Conservation (phyloP, 257 asterid species). For the Scutellaria galericulata region DNA sequence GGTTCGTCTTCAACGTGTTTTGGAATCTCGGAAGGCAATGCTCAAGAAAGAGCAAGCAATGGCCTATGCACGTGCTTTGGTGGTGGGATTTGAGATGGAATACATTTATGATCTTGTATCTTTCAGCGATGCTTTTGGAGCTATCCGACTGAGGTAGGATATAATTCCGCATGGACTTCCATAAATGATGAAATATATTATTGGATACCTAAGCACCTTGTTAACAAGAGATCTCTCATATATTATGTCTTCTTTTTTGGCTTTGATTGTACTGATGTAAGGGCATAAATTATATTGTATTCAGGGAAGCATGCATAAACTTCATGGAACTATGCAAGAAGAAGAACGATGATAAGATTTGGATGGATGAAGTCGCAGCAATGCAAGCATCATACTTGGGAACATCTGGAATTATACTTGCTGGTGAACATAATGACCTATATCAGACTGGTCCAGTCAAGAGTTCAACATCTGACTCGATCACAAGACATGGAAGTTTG, state of each 20-base stretch:
- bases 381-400: conserved; percentile 75
- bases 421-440: conserved; percentile 53
- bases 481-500: conserved; percentile 49
- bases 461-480: conserved; percentile 49
- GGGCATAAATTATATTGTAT: conserved; percentile 13
- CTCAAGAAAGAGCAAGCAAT: conserved; percentile 86
- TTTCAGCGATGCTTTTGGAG: conserved; percentile 81
- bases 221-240: background rate
- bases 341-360: conserved; percentile 67
- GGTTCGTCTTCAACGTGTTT: conserved; percentile 69
- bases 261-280: background rate
- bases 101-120: conserved; percentile 64
- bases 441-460: conserved; percentile 43
- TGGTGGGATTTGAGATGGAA: conserved; percentile 73
- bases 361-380: conserved; percentile 90
- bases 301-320: conserved; percentile 73
- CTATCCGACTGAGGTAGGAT: conserved; percentile 71
- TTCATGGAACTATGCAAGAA: conserved; percentile 72
- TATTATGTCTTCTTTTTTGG: background rate
- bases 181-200: background rate
- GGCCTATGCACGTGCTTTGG: conserved; percentile 94
- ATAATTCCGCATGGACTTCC: background rate
- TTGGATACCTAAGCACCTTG: background rate
- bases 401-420: conserved; percentile 52
- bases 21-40: conserved; percentile 76